These are phyloP conservation scores for Ceratobasidium sp. DNA, from an alignment of 1,284 basidiomycete genomes.

Conservation along the genomic window DNA sequence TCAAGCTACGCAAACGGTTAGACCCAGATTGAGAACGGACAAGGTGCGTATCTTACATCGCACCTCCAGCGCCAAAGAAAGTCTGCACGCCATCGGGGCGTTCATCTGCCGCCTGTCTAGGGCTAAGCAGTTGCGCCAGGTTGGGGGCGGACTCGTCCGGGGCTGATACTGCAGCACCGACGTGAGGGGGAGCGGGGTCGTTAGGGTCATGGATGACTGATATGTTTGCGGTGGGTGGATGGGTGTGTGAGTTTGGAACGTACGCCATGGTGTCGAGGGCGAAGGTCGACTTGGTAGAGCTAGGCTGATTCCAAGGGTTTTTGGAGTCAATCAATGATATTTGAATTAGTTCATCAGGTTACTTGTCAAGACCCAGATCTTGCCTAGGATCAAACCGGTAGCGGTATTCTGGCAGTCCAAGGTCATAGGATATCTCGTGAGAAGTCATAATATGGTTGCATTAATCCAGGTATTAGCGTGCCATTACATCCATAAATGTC, in stretches of 20 bases:
- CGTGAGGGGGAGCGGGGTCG: not conserved
- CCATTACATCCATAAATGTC: too few relatives aligned
- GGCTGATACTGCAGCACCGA: not conserved
- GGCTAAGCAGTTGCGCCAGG: constrained; percentile 5
- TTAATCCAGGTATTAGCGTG: too few relatives aligned
- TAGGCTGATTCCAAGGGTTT: too few relatives aligned
- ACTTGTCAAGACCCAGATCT: too few relatives aligned
- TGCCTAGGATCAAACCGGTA: too few relatives aligned
- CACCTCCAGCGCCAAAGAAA: constrained; percentile 38
- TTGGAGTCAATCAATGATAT: too few relatives aligned
- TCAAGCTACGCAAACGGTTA: constrained; percentile 64
- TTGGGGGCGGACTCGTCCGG: constrained; percentile 3
- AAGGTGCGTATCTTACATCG: constrained; percentile 3
- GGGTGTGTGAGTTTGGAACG: constrained; percentile 32
- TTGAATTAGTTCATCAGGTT: too few relatives aligned
- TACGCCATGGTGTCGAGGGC: constrained; percentile 22
- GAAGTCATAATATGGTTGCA: too few relatives aligned
- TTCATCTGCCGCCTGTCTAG: constrained; percentile 30
- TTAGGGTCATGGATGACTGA: constrained; percentile 10
- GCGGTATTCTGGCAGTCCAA: too few relatives aligned
- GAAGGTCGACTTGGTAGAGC: too few relatives aligned
- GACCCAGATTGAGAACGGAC: not conserved
- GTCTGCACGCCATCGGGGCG: constrained; percentile 33
- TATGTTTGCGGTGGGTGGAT: constrained; percentile 24
- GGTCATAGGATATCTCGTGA: too few relatives aligned